Base-by-base conservation (phyloP, 768 basidiomycete species). In the Suillus hirtellus region DNA sequence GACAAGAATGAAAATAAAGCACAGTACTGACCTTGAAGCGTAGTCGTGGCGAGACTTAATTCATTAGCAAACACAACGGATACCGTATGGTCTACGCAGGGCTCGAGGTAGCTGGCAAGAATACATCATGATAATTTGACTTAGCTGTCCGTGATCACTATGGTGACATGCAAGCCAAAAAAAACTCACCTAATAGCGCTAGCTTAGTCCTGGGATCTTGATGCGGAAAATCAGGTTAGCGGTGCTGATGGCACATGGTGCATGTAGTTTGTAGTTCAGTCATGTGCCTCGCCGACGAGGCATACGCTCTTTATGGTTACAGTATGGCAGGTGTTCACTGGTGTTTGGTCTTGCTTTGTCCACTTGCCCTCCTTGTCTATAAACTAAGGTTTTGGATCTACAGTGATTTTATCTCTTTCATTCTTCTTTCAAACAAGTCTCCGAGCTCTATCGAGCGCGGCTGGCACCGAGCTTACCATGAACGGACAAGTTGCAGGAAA, bases 401-500 rank as follows among this genome's bases (percentile, higher is more conserved):
- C 10, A 47, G 46, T 34, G 31, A 53, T 42, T 61, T 61, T 24
- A 27, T 27, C 38, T 40, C 56, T 38, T 19, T 61, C 46, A 50
- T 61, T 37, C 60, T 59, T 61, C 46, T 34, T 60, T 19, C 59
- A 43, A 60, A 50, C 60, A 56, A 53, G 46, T 54, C 17, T 61
- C 37, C 17, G 37, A 55, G 47, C 37, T 50, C 56, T 37, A 34
- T 61, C 34, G 62, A 63, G 59, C 35, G 56, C 56, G 40, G 56
- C 27, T 42, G 56, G 40, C 24, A 42, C 56, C 19, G 17, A 58
- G 40, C 56, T 65, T 43, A 62, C 21, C 61, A 63, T 65, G 64
- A 66, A 68, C 55, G 73, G 67, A 31, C 71, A 70, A 64, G 64
- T 42, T 63, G 65, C 63, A 63, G 67, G 54, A 42, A 65, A 60